A percentile compares a stretch with the other conserved stretches of the same genome.
Conservation (phyloP, 2,329 filamentous ascomycete species). For the Arthrobotrys pseudoclavata region DNA sequence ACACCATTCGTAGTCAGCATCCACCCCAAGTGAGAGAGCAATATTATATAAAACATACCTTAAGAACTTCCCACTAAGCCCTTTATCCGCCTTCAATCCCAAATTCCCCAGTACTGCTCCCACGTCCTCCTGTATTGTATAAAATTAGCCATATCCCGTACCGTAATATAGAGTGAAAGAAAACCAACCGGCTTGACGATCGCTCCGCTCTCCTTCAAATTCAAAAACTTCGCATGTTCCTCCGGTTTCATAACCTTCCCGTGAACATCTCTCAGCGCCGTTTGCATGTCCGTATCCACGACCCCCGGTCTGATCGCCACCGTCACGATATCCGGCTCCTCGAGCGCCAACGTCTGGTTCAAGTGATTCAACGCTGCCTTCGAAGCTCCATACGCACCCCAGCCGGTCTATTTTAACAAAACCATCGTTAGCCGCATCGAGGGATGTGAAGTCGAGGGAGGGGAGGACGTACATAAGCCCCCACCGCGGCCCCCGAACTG, state of each 20-base stretch:
- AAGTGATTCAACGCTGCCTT: conserved; percentile 89
- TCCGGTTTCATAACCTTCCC: conserved; percentile 72
- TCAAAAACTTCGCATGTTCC: conserved; percentile 75
- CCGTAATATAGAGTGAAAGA: background rate
- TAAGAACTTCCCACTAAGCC: conserved; percentile 47
- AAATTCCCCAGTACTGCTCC: conserved; percentile 50
- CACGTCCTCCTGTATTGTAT: conserved; percentile 42
- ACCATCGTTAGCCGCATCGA: background rate
- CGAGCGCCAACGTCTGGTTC: conserved; percentile 77
- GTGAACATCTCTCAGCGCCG: conserved; percentile 80
- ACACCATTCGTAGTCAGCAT: conserved; percentile 1
- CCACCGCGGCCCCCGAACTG: conserved; percentile 81
- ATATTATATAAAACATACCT: conserved; percentile 21
- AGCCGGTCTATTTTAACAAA: conserved; percentile 67
- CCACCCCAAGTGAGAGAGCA: background rate
- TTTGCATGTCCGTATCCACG: conserved; percentile 91
- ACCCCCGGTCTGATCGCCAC: conserved; percentile 73
- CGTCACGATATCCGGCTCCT: conserved; percentile 83
- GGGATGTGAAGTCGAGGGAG: background rate
- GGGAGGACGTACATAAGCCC: conserved; percentile 71
- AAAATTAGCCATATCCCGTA: background rate
- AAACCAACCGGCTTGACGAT: conserved; percentile 70
- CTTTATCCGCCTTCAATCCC: conserved; percentile 35
- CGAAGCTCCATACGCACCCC: conserved; percentile 84
- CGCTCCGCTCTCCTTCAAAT: conserved; percentile 77